These are phyloP conservation scores for Phoma sp. DNA, from an alignment of 2,329 filamentous ascomycete species.

Conservation along the genomic window DNA sequence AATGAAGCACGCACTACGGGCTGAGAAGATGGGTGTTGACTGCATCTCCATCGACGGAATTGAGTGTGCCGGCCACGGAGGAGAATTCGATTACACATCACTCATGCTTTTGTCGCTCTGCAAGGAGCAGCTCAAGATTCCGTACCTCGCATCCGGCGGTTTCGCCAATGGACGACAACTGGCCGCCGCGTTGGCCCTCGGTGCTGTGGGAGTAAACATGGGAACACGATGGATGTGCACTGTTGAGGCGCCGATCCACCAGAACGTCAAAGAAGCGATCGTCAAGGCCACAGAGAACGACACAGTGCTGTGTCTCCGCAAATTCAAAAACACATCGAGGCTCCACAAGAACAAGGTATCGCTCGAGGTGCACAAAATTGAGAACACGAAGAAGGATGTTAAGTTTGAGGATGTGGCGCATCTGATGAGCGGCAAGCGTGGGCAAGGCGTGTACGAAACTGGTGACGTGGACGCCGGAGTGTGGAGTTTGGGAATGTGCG, in stretches of 20 bases:
- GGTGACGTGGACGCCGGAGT: slow-evolving; percentile 39
- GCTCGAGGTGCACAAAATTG: slow-evolving; percentile 32
- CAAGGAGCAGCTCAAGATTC: slow-evolving; percentile 36
- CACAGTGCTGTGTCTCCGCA: slow-evolving; percentile 34
- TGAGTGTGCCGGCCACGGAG: slow-evolving; percentile 52
- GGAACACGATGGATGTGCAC: slow-evolving; percentile 39
- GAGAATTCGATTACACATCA: slow-evolving; percentile 60
- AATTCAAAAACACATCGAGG: slow-evolving; percentile 34
- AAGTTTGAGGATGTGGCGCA: slow-evolving; percentile 37
- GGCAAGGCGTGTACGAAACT: slow-evolving; percentile 33
- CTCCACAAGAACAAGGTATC: slow-evolving; percentile 37
- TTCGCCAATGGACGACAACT: slow-evolving; percentile 36
- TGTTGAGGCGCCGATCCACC: slow-evolving; percentile 33
- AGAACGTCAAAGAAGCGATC: slow-evolving; percentile 35
- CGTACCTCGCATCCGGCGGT: slow-evolving; percentile 35
- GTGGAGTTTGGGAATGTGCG: slow-evolving; percentile 83
- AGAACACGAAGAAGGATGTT: slow-evolving; percentile 33
- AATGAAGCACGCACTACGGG: slow-evolving; percentile 32
- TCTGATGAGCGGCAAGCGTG: slow-evolving; percentile 37
- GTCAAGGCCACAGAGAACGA: slow-evolving; percentile 32
- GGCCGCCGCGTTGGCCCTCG: slow-evolving; percentile 35
- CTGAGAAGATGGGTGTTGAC: slow-evolving; percentile 34
- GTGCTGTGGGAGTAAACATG: slow-evolving; percentile 36
- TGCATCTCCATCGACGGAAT: slow-evolving; percentile 37
- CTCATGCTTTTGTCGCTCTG: slow-evolving; percentile 50